These are phyloP conservation scores for Clarkia xantiana DNA, from an alignment of 345 rosid genomes.

Conservation along the genomic window DNA sequence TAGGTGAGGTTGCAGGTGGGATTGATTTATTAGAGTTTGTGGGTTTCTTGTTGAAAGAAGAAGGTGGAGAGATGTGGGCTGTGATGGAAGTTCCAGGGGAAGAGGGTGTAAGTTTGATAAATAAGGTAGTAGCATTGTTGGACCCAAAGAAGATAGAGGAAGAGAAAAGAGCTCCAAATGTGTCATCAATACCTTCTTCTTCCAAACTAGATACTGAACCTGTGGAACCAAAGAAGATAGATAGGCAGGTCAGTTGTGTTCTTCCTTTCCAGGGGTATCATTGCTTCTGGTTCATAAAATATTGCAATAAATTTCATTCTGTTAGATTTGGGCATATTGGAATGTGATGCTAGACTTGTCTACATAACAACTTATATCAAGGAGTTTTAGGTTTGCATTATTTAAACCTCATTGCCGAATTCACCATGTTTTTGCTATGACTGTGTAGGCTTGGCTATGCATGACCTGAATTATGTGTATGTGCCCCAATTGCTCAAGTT, in stretches of 20 bases:
- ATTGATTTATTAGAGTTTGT: conserved; percentile 58
- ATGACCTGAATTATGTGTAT: no score
- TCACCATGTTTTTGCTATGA: no score
- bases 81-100: conserved; percentile 45
- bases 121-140: conserved; percentile 28
- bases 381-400: no score
- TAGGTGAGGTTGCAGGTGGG: conserved; percentile 67
- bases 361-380: no score
- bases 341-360: no score
- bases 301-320: no score
- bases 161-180: conserved; percentile 15
- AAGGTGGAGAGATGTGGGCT: conserved; percentile 70
- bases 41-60: conserved; percentile 63
- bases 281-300: no score
- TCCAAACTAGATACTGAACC: conserved; percentile 16
- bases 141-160: conserved; percentile 33
- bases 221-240: conserved; percentile 43
- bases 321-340: no score
- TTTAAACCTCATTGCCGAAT: no score
- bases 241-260: conserved; percentile 51
- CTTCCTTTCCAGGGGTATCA: no score
- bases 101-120: conserved; percentile 30
- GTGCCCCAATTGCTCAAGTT: no score
- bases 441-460: no score
- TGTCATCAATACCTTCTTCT: conserved; percentile 22